Evolutionary conservation across 345 rosid species (phyloP), one percentile per base, ranked within the genome.

Genomic region (Bretschneidera sinensis): DNA sequence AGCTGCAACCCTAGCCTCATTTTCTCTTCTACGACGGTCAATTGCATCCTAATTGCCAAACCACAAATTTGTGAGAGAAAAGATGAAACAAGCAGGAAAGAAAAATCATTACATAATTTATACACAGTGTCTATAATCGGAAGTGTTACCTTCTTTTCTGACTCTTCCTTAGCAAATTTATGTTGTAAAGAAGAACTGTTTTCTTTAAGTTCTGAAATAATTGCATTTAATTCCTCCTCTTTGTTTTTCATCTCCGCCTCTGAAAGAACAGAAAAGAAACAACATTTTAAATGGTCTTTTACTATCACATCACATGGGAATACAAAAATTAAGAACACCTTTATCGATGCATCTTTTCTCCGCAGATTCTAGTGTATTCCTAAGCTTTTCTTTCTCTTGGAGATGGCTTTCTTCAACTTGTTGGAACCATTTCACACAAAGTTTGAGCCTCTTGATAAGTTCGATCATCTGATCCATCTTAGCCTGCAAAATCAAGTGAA

Each of bases 341-440:
- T 33, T 73, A 51, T 88, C 86, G 11, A 2, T 50, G 57, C 76
- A 79, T 71, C 74, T 81, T 70, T 78, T 83, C 78, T 80, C 82
- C 0, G 77, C 79, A 65, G 76, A 74, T 58, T 86, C 92, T 33
- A 90, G 59, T 48, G 79, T 80, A 71, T 24, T 74, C 25, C 31
- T 75, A 65, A 94, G 85, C 71, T 68, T 76, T 21, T 77, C 87
- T 69, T 81, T 81, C 66, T 85, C 91, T 1, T 74, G 74, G 6
- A 74, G 57, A 71, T 86, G 85, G 14, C 63, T 78, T 68, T 85
- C 85, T 17, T 81, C 92, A 43, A 70, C 79, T 70, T 77, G 81
- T 62, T 79, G 87, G 48, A 78, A 81, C 99, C 97, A 90, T 63
- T 66, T 85, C 22, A 90, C 72, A 52, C 97, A 91, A 62, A 78